These are phyloP conservation scores for Chaetomiaceae sp. DNA, from an alignment of 2,329 filamentous ascomycete species.

Conservation along the genomic window DNA sequence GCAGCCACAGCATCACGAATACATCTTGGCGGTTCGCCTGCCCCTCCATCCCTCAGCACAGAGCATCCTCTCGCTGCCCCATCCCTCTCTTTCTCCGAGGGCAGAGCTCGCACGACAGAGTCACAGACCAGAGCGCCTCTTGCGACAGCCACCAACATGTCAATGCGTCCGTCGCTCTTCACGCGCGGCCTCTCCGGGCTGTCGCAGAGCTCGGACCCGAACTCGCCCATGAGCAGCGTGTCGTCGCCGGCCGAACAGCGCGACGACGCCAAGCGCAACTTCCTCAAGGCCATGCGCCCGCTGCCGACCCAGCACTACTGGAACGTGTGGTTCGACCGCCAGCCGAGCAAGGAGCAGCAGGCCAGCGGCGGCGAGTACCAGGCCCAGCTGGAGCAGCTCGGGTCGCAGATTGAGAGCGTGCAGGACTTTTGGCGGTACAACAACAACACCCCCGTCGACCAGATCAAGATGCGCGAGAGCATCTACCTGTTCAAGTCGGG, in stretches of 20 bases:
- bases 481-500: slow-evolving; percentile 77
- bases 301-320: slow-evolving; percentile 77
- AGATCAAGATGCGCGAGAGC: slow-evolving; percentile 71
- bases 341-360: slow-evolving; percentile 41
- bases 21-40: slow-evolving; percentile 2
- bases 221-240: slow-evolving; percentile 48
- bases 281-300: slow-evolving; percentile 67
- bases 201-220: slow-evolving; percentile 54
- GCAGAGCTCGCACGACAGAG: background rate
- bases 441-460: slow-evolving; percentile 73
- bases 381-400: slow-evolving; percentile 56
- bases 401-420: slow-evolving; percentile 66
- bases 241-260: slow-evolving; percentile 67
- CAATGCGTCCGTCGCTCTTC: slow-evolving; percentile 53
- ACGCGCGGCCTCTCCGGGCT: slow-evolving; percentile 60
- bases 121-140: no score
- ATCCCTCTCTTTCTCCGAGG: background rate
- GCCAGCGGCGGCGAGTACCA: slow-evolving; percentile 40
- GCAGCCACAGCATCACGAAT: background rate
- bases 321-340: slow-evolving; percentile 65
- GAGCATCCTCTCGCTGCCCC: background rate
- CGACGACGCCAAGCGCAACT: slow-evolving; percentile 78
- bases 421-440: slow-evolving; percentile 82
- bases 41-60: background rate
- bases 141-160: slow-evolving; percentile 47